Evolutionary conservation across 495 filamentous ascomycete genomes (phyloP), one percentile per base, ranked within the genome.

Genomic region (Penicillium flavigenum): DNA sequence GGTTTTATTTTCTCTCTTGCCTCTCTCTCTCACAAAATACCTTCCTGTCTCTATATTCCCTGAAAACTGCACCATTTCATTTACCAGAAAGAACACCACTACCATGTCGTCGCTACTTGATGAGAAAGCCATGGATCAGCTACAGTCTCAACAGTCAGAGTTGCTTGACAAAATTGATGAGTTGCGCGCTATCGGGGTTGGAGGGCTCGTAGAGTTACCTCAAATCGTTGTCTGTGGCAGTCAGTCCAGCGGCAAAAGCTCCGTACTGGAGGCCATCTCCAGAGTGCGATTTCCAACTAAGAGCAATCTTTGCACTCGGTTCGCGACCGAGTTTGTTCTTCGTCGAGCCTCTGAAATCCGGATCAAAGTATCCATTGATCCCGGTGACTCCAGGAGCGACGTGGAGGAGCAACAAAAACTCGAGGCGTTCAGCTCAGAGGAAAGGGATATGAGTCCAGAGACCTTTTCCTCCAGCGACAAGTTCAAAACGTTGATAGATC

Each of bases 191-290:
- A 71, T 76, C 16, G 85, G 85, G 0, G 76, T 87, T 54, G 79
- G 75, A 46, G 68, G 72, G 12, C 76, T 82, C 54, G 69, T 89
- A 5, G 76, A 80, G n/a, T 76, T 90, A 0, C 89, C 89, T 0
- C 86, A 90, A 56, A 74, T 93, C 24, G 79, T 90, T 12, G 87
- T 91, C n/a, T 86, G 86, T 55, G 88, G 88, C 1, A 82, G 88
- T 63, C 86, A 89, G 59, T 87, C 84, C 0, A 80, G 82, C 11
- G 88, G 88, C 2, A 91, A 91, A 60, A 88, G 84, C 62, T 91
- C 87, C 0, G 86, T 91, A 0, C 79, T 91, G 0, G 86, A 91
- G 70, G 88, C 86, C 0, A 82, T 93, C 46, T 86, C 86, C 0
- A 80, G 84, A 39, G 83, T 90, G 16, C 81, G 82, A 0, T 91